Percentiles rank a stretch among this genome's conserved stretches.
Evolutionary conservation across 2,329 filamentous ascomycete genomes (phyloP).

Genomic region (Penicillium sp.): DNA sequence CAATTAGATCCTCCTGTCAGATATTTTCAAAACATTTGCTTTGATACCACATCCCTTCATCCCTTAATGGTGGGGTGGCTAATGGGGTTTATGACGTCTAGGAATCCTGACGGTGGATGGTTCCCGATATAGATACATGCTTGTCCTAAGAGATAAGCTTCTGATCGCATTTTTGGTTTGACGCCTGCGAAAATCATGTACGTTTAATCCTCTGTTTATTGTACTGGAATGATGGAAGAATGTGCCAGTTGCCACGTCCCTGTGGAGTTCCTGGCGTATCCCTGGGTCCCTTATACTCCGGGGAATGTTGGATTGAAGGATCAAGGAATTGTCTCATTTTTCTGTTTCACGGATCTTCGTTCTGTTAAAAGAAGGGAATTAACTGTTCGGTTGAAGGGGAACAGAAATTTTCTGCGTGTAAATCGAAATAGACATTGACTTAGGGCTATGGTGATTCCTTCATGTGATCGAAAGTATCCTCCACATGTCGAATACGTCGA

Average conservation of each 20-base stretch:
- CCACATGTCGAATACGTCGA: too few relatives aligned
- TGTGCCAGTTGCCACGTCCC: constrained; percentile 18
- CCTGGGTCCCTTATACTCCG: constrained; percentile 19
- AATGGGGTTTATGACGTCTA: constrained; percentile 15
- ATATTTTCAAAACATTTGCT: constrained; percentile 12
- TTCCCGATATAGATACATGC: constrained; percentile 1
- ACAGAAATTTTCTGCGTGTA: too few relatives aligned
- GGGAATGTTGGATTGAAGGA: constrained; percentile 13
- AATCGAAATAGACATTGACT: too few relatives aligned
- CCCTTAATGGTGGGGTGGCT: background rate
- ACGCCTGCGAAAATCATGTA: background rate
- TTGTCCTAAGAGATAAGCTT: constrained; percentile 12
- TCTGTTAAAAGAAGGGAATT: background rate
- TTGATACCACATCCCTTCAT: constrained; percentile 19
- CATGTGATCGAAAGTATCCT: background rate
- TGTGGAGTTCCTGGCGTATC: constrained; percentile 9
- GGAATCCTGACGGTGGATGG: constrained; percentile 14
- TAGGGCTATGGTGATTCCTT: background rate
- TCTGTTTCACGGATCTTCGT: background rate
- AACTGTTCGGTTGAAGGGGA: background rate
- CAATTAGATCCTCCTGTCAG: background rate
- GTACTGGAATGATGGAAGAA: constrained; percentile 21
- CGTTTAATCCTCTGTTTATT: constrained; percentile 7
- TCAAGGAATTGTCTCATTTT: background rate
- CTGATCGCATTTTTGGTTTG: constrained; percentile 9